Conservation (phyloP, 352 stramenopile genomes). For the Phytophthora idaei region DNA sequence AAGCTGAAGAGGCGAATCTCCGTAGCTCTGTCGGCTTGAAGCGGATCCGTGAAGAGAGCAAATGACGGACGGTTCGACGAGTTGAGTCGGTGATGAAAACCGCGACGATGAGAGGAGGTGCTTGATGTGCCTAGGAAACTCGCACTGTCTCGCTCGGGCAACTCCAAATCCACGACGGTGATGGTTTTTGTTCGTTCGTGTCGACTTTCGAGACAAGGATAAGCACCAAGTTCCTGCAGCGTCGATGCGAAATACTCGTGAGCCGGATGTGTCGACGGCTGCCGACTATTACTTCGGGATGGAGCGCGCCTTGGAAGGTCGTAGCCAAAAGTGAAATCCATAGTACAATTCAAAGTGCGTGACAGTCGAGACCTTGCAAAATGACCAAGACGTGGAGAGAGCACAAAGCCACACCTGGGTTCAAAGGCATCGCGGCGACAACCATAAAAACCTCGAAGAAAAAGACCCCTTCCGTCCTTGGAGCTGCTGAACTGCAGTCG, state of each 20-base stretch:
- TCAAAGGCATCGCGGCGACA: neutral
- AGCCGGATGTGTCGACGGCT: conserved; percentile 1
- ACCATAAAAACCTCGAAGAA: conserved; percentile 24
- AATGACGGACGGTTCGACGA: conserved; percentile 34
- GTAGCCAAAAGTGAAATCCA: conserved; percentile 22
- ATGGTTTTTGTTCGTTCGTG: conserved; percentile 27
- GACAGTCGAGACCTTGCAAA: conserved; percentile 27
- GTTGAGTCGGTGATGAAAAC: conserved; percentile 27
- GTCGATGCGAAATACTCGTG: conserved; percentile 16
- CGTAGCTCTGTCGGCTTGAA: conserved; percentile 34
- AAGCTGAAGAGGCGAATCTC: conserved; percentile 41
- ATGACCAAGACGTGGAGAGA: conserved; percentile 7
- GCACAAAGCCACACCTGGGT: conserved; percentile 5
- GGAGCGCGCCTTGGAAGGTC: conserved; percentile 2
- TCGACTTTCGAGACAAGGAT: conserved; percentile 4
- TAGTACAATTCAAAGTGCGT: conserved; percentile 18
- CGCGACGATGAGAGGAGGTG: conserved; percentile 8
- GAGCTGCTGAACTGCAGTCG: conserved; percentile 12
- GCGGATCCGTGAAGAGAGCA: conserved; percentile 41
- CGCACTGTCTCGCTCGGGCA: conserved; percentile 16
- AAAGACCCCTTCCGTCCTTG: conserved; percentile 2
- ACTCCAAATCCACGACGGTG: conserved; percentile 36
- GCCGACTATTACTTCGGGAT: conserved; percentile 21
- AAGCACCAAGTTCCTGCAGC: conserved; percentile 20
- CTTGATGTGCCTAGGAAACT: conserved; percentile 20